A percentile compares a stretch with the other conserved stretches of the same genome.
Conservation (phyloP, 345 rosid species). For the Kernera saxatilis region DNA sequence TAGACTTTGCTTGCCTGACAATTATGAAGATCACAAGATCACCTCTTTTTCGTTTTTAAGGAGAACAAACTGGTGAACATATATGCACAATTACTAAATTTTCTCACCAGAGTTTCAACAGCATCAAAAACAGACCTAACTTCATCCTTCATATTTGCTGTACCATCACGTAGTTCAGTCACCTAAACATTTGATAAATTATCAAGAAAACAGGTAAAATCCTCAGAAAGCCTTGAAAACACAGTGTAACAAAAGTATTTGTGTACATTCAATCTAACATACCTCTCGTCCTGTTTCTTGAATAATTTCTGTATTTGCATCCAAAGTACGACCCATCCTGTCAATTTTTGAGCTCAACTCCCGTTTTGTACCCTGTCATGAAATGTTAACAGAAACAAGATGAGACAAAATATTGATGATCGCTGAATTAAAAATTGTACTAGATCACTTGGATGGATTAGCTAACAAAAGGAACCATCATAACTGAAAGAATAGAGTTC, state of each 20-base stretch:
- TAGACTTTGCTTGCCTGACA: conserved; percentile 53
- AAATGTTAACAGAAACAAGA: background rate
- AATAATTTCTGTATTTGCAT: conserved; percentile 48
- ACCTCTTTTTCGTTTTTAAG: background rate
- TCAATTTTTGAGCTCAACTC: conserved; percentile 57
- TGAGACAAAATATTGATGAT: background rate
- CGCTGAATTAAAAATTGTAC: background rate
- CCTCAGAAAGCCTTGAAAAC: background rate
- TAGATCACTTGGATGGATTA: background rate
- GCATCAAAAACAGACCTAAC: conserved; percentile 54
- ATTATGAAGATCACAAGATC: background rate
- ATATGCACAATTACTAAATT: background rate
- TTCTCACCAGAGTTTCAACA: conserved; percentile 70
- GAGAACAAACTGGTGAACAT: background rate
- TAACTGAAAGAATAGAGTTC: background rate
- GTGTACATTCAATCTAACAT: conserved; percentile 15
- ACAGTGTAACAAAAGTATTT: background rate
- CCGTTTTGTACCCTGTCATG: conserved; percentile 55
- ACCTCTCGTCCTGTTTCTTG: conserved; percentile 63
- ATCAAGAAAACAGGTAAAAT: conserved; percentile 10
- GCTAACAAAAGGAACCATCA: background rate
- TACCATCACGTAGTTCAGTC: conserved; percentile 40
- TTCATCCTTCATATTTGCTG: conserved; percentile 35
- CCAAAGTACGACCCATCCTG: conserved; percentile 45
- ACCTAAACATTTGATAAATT: conserved; percentile 36